Base-by-base conservation (phyloP, 2,329 filamentous ascomycete genomes). In the Helminthosporium solani region DNA sequence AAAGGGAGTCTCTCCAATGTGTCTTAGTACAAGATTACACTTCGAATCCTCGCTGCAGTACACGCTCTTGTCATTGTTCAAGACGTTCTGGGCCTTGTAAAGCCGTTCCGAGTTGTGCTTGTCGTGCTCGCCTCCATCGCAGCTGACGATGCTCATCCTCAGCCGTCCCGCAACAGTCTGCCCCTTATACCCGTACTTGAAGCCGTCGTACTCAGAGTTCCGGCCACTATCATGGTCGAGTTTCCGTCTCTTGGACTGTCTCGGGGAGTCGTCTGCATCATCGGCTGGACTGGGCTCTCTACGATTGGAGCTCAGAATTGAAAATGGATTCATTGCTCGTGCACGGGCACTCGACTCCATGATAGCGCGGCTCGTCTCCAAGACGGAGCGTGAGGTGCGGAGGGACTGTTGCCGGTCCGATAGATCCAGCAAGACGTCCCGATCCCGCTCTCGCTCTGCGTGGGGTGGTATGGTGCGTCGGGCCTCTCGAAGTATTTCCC, bases 11-110 rank as follows among this genome's bases (percentile, higher is more conserved):
- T 84, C 84, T 35, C 88, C 90, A 54, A 87, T 84, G 66, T 97
- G 92, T 47, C 83, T 82, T 46, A 97, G 71, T 11, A 97, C 78
- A 57, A 97, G 83, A 63, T 96, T 96, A 73, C 90, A 96, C 47
- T 84, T 82, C 50, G 87, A 87, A n/a, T 83, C 85, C 66, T 92
- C 88, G 30, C 90, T 95, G 71, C 90, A 95, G 66, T 96, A 97
- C 2, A 96, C 89, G 9, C 86, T 88, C 47, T 78, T 78, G 69
- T 97, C 89, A 66, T 91, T 85, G 56, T 82, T 84, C 51, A 97
- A 77, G 21, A 96, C 85, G 66, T 96, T 96, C 57, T 91, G 88
- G 11, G 69, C 59, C 15, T 56, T 54, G 53, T 70, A 68, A 23
- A 70, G 71, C 28, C 73, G 73, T 9, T 76, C 72, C 44, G 76